These are phyloP conservation scores for Stagonosporopsis cucurbitacearum DNA, from an alignment of 2,329 filamentous ascomycete genomes.

Conservation along the genomic window DNA sequence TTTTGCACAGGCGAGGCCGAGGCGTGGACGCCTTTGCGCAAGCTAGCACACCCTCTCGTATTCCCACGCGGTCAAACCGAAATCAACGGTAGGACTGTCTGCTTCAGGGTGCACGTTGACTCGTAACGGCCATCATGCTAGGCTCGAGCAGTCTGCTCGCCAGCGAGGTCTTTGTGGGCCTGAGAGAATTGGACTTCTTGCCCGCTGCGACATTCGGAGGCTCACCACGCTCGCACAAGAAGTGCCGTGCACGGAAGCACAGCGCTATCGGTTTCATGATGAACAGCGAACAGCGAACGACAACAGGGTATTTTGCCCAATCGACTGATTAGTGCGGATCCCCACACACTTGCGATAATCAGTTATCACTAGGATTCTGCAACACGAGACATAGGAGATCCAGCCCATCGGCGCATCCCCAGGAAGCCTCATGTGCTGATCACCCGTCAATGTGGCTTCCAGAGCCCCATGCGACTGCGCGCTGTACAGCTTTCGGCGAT, in stretches of 20 bases:
- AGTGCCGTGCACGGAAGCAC: slow-evolving; percentile 26
- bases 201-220: slow-evolving; percentile 8
- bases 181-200: not conserved
- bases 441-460: slow-evolving; percentile 47
- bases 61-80: slow-evolving; percentile 13
- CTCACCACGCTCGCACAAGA: slow-evolving; percentile 14
- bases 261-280: slow-evolving; percentile 32
- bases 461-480: slow-evolving; percentile 33
- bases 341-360: slow-evolving; percentile 19
- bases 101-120: slow-evolving; percentile 7
- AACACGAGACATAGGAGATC: slow-evolving; percentile 26
- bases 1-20: slow-evolving; percentile 18
- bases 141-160: slow-evolving; percentile 2
- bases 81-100: slow-evolving; percentile 4
- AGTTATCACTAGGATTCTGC: slow-evolving; percentile 8
- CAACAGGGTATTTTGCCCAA: slow-evolving; percentile 20
- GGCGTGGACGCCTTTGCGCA: slow-evolving; percentile 10
- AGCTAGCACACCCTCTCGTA: slow-evolving; percentile 5
- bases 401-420: slow-evolving; percentile 39
- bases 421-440: slow-evolving; percentile 38
- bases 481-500: slow-evolving; percentile 22
- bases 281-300: slow-evolving; percentile 30
- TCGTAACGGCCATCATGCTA: slow-evolving; percentile 6
- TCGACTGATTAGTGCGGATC: slow-evolving; percentile 29
- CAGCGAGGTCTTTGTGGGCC: not conserved